Evolutionary conservation across 306 rosid species (phyloP), one percentile per base, ranked within the genome.

Genomic region (Abrus precatorius): DNA sequence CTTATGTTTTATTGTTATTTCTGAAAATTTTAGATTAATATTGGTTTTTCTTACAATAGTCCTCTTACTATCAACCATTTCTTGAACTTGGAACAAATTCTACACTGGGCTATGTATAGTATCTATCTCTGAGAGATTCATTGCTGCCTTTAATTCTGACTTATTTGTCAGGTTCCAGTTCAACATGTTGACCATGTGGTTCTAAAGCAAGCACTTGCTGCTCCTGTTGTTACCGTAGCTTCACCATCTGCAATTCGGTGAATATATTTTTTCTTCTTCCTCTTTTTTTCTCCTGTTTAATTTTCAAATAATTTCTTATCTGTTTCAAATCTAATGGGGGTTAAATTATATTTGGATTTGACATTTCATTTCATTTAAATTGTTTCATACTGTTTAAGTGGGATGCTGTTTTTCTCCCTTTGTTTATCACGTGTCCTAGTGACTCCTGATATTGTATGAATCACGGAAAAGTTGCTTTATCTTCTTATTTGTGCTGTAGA

Each of bases 161-260:
- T 69, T 75, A 38, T 74, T 53, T 74, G 82, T 50, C 92, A 96
- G 99, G 92, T 88, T 72, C 97, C 94, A 64, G 93, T 96, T 57
- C 90, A 90, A 57, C 81, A 87, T 36, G 92, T 96, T 29, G 93
- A 92, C 74, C 89, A 81, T 77, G 69, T 68, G 67, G 84, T 81
- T 75, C 84, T 93, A 12, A 84, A 90, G 87, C 87, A 87, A 84
- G 99, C 99, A 55, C 92, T 88, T 63, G 84, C 87, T 33, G 87
- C 88, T 33, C 97, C 99, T 80, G 95, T 96, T 82, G 79, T 96
- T 86, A 87, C 99, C 9, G 98, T 85, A 76, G 99, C 98, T 75
- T 96, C 99, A 49, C 98, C 99, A 76, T 96, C 99, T 33, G 90
- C 99, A 30, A 81, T 96, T 84, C 84, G 86, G 99, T 93, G 60